Evolutionary conservation across 768 basidiomycete genomes (phyloP), one percentile per base, ranked within the genome.

Genomic region (Cystofilobasidium bisporidii): DNA sequence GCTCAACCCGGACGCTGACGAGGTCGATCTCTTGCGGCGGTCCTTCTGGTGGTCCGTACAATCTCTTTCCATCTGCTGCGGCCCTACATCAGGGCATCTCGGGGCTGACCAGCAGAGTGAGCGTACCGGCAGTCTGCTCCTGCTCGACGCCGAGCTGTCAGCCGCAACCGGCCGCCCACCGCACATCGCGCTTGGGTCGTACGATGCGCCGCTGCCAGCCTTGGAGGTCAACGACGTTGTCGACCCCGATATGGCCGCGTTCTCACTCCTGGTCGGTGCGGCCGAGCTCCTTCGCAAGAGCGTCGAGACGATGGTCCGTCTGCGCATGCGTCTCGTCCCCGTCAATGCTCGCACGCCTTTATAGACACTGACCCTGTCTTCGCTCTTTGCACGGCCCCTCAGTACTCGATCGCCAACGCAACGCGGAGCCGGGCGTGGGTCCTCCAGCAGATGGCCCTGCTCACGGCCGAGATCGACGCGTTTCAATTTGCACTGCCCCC

Each of bases 281-380:
- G 28, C 53, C 28, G 53, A 56, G 53, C 53, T 56, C 4, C 30
- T 56, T 9, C 26, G 53, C 28, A 56, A 32, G 30, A 20, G 53
- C 26, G 28, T 56, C 28, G 53, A 56, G 53, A 32, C 28, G 53
- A 56, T 56, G 53, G 53, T 56, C 28, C 26, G 53, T 18, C 22
- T 15, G 43, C 43, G 10, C 17, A 8, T 43, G n/a, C n/a, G n/a
- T n/a, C n/a, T n/a, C n/a, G n/a, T n/a, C n/a, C n/a, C n/a, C n/a
- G n/a, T n/a, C n/a, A n/a, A n/a, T n/a, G n/a, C n/a, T n/a, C n/a
- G n/a, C n/a, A n/a, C n/a, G n/a, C n/a, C n/a, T n/a, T n/a, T n/a
- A n/a, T n/a, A n/a, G n/a, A n/a, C n/a, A n/a, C n/a, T n/a, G n/a
- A n/a, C n/a, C n/a, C n/a, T n/a, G n/a, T n/a, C n/a, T n/a, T n/a